Base-by-base conservation (phyloP, 106 monocot genomes). In the Platanthera zijinensis region DNA sequence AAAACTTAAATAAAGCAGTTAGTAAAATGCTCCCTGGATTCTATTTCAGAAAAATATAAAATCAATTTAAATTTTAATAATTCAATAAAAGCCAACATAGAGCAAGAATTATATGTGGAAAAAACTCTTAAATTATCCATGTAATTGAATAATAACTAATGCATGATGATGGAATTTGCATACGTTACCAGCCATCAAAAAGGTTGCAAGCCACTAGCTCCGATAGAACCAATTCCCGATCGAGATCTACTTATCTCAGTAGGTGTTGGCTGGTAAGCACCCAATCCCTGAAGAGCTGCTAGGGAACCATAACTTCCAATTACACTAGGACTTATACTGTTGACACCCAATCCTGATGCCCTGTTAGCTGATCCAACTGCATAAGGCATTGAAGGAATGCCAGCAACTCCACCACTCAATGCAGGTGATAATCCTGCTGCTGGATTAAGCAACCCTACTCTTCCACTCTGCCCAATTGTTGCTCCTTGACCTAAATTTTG, bases 251-350 rank as follows among this genome's bases (percentile, higher is more conserved):
- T 76, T 18, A 48, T 49, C 30, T 75, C 6, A 64, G 57, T 67
- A 28, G 50, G 6, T 7, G 46, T 12, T 56, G 84, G 74, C 78
- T 88, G 85, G 48, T 81, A 84, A 74, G 78, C 79, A 8, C 86
- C 88, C 50, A 83, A 67, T 5, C 80, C 86, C 51, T 82, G 89
- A 57, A 89, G 39, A 32, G 81, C 83, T 8, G 77, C 73, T 17
- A 73, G 84, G 0, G 86, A 86, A 18, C 72, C 69, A 74, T 89
- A 86, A 54, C 49, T 82, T 17, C 84, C 85, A 25, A 86, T 86
- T 15, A 78, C 74, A 77, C 86, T 84, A 2, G 89, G 84, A 62
- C 84, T 83, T 17, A 86, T 72, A 48, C 52, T 78, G 72, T 86
- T 89, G 48, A 86, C 39, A 47, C 83, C 83, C 12, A 47, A 6